Percentiles rank a stretch among this genome's conserved stretches.
phyloP scores from a whole-genome alignment of 23 red algal species.

The Chondrus crispus region DNA sequence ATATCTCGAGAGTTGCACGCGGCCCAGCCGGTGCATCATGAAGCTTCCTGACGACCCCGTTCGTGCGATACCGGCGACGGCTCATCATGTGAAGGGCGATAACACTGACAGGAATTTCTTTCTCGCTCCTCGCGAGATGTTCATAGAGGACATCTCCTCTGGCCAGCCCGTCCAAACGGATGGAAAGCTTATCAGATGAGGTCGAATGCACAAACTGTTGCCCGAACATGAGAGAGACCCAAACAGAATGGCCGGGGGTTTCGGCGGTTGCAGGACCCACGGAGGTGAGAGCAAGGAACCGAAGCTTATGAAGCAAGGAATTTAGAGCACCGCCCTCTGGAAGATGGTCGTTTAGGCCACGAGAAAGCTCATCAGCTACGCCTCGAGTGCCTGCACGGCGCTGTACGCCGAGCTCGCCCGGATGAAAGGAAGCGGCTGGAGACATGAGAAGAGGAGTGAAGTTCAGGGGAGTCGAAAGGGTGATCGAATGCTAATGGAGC shows the following conservation, averaged over 20 bases:
- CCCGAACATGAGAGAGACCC: constrained; percentile 33
- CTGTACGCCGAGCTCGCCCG: constrained; percentile 63
- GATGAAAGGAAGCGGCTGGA: constrained; percentile 35
- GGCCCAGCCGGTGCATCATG: not conserved
- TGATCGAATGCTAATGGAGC: no score
- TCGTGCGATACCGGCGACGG: constrained; percentile 60
- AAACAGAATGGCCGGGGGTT: not conserved
- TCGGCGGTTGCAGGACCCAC: not conserved
- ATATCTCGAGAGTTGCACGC: constrained; percentile 11
- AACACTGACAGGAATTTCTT: constrained; percentile 26
- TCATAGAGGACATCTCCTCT: constrained; percentile 12
- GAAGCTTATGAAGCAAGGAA: constrained; percentile 15
- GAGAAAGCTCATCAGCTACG: constrained; percentile 43
- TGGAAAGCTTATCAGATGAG: not conserved
- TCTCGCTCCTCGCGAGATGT: not conserved
- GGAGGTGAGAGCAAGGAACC: constrained; percentile 30
- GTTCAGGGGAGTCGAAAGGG: no score
- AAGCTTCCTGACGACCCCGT: constrained; percentile 17
- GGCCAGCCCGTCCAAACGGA: not conserved
- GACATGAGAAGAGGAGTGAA: no score
- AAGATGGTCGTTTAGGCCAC: not conserved
- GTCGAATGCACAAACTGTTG: not conserved
- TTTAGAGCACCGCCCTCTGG: not conserved
- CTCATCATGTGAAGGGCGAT: constrained; percentile 49
- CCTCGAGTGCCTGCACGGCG: constrained; percentile 56